Conservation (phyloP, 805 yeast genomes). For the Saccharomyces jurei region DNA sequence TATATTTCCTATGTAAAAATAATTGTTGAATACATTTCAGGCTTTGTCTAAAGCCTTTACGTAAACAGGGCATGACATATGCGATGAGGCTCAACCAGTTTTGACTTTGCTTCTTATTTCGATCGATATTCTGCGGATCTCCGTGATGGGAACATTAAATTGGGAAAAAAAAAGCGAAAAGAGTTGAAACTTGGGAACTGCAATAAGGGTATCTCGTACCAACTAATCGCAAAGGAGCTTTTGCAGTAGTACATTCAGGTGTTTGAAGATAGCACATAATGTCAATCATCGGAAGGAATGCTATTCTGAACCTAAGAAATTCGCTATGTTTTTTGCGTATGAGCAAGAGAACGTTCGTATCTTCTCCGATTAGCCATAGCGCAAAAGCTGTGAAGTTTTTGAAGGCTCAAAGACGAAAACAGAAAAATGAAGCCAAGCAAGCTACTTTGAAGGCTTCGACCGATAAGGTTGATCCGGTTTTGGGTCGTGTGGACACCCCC, state of each 20-base stretch:
- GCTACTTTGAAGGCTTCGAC: conserved; percentile 17
- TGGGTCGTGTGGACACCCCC: conserved; percentile 60
- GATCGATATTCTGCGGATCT: neutral
- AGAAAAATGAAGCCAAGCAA: conserved; percentile 31
- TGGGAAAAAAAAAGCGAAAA: neutral
- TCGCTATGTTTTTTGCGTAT: neutral
- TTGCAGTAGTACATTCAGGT: neutral
- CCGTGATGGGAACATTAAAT: neutral
- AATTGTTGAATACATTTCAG: too few relatives aligned
- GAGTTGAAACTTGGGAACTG: neutral
- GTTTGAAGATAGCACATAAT: neutral
- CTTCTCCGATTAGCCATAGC: conserved; percentile 7
- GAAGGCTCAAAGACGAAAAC: conserved; percentile 30
- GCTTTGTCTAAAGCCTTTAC: neutral
- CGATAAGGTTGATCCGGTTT: conserved; percentile 69
- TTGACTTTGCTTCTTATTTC: neutral
- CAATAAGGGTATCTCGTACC: neutral
- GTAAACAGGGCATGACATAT: neutral
- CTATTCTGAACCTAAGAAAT: neutral
- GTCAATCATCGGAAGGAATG: neutral
- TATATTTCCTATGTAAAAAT: neutral
- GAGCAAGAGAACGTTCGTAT: conserved; percentile 7
- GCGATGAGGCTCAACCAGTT: neutral
- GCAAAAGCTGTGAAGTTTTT: conserved; percentile 26
- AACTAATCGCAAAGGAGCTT: neutral